Evolutionary conservation across 2,329 filamentous ascomycete genomes (phyloP), one percentile per base, ranked within the genome.

Genomic region (Sarocladium brachiariae): DNA sequence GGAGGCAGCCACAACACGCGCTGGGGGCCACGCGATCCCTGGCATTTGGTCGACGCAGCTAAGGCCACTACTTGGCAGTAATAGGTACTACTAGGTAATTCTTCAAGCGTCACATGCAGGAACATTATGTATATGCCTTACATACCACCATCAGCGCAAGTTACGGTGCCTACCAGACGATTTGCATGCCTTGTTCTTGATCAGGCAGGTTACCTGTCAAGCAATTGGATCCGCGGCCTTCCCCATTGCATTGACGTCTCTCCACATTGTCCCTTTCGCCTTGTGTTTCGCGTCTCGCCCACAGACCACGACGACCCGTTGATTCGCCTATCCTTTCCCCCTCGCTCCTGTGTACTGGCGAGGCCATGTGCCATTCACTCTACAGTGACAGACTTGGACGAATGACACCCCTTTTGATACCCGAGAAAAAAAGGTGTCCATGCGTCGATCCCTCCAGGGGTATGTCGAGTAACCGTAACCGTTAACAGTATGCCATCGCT

Each of bases 391-490:
- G n/a, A n/a, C n/a, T n/a, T n/a, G n/a, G n/a, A 37, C 16, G 34
- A 14, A 8, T 31, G 30, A 14, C 14, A 14, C 8, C 30, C 14
- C 30, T 31, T n/a, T 10, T 37, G 34, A 16, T 11, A 9, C 16
- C 8, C 10, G 33, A 35, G 33, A 35, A 35, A 35, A n/a, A 35
- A 8, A 8, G 33, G 14, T 6, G 21, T 25, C 39, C 39, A 43
- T 43, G 39, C 39, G 39, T 43, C 39, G 39, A 43, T 43, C 39
- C 21, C n/a, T n/a, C n/a, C 39, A 43, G 39, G 39, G 39, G 39
- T 27, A 3, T n/a, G 21, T 10, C 39, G 21, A 16, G 21, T 43
- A 43, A n/a, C n/a, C n/a, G n/a, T n/a, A n/a, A n/a, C n/a, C n/a
- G n/a, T n/a, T n/a, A n/a, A n/a, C n/a, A n/a, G n/a, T n/a, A n/a